Conservation (phyloP, 441 rosid species). For the Adansonia madagascariensis region DNA sequence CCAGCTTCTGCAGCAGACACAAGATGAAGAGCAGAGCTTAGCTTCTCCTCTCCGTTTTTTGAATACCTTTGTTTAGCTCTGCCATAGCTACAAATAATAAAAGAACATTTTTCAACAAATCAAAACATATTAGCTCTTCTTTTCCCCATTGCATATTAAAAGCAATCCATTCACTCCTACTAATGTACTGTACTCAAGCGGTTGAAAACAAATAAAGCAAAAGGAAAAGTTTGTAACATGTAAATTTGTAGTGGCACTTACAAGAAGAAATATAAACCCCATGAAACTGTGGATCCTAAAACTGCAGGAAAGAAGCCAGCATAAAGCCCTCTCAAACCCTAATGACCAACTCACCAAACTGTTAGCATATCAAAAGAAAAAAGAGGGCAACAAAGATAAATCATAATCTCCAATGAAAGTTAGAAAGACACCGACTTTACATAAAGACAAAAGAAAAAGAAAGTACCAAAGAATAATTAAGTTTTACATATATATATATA, state of each 20-base stretch:
- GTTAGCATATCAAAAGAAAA: conserved; percentile 6
- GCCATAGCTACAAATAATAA: conserved; percentile 61
- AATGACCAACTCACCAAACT: conserved; percentile 15
- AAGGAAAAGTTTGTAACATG: background rate
- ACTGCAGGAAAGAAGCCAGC: conserved; percentile 91
- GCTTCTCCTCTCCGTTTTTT: conserved; percentile 55
- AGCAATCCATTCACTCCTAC: background rate
- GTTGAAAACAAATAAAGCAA: background rate
- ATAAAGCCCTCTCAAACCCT: conserved; percentile 89
- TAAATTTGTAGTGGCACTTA: conserved; percentile 43
- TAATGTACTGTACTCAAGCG: background rate
- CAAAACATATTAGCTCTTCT: background rate
- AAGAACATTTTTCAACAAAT: conserved; percentile 8
- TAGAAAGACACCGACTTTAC: background rate
- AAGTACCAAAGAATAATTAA: background rate
- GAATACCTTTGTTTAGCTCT: conserved; percentile 88
- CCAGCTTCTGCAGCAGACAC: conserved; percentile 98
- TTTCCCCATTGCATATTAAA: background rate
- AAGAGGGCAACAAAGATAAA: background rate
- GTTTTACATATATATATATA: background rate
- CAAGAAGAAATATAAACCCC: conserved; percentile 96
- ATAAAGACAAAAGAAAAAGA: background rate
- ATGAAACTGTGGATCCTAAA: conserved; percentile 82
- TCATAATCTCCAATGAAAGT: conserved; percentile 2
- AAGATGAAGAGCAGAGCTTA: conserved; percentile 78